Evolutionary conservation across 2,329 filamentous ascomycete genomes (phyloP), one percentile per base, ranked within the genome.

Genomic region (Pseudopyricularia cyperi): DNA sequence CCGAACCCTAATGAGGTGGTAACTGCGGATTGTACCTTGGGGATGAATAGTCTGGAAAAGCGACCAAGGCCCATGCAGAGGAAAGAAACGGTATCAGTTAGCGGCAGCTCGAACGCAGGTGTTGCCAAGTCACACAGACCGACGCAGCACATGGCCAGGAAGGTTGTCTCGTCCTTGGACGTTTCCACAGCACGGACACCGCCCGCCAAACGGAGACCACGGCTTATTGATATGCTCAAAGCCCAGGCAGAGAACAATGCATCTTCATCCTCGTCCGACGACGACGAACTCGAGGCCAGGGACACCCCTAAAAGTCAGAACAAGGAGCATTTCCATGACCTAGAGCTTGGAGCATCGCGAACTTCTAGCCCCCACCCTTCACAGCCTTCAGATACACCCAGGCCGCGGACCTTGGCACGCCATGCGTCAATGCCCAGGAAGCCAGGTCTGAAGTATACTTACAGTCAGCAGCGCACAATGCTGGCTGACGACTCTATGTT

Each of bases 151-250:
- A 5, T 26, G 14, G 24, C 39, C 8, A 44, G 39, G 39, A 44
- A 44, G 39, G 24, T 7, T 26, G 39, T 26, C 4, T 26, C 39
- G 6, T 44, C 39, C 9, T 26, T 14, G 22, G 39, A 44, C 17
- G 14, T 44, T 15, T 14, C 19, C 22, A 44, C 39, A 24, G 7
- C 50, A 51, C 12, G 46, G 46, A 32, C 48, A 46, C 26, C 46
- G 34, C 39, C 50, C 34, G 19, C 51, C 42, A 46, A 49, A 46
- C 32, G 39, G 32, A 32, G 49, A 50, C 56, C 52, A 17, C 66
- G 71, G 19, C 56, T 74, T 39, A 74, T 74, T 32, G 71, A 74
- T 58, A 60, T 68, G 0, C 57, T 74, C 19, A 65, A 63, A 7
- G 68, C 66, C 1, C 71, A 73, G 56, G 65, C 61, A 33, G 62